phyloP scores from a whole-genome alignment of 306 rosid species.

The Abrus precatorius region DNA sequence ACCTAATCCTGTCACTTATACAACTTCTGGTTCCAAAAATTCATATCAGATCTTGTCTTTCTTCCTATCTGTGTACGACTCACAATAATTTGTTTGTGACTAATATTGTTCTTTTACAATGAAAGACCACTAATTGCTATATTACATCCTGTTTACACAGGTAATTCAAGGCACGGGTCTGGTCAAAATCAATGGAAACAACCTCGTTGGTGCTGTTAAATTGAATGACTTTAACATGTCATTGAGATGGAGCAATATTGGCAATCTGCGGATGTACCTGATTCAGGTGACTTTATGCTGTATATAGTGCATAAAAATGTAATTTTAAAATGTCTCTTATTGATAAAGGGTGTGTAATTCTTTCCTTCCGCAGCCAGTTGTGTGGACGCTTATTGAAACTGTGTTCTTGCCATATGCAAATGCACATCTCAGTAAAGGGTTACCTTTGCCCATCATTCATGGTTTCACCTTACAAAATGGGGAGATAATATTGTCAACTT shows the following conservation, averaged over 20 bases:
- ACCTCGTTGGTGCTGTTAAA: slow-evolving; percentile 69
- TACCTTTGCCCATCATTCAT: slow-evolving; percentile 81
- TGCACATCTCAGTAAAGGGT: slow-evolving; percentile 71
- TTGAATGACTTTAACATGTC: slow-evolving; percentile 76
- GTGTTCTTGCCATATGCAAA: slow-evolving; percentile 81
- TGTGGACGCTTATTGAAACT: slow-evolving; percentile 75
- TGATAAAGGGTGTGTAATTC: slow-evolving; percentile 29
- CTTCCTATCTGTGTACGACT: not conserved
- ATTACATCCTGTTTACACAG: slow-evolving; percentile 55
- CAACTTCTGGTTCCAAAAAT: not conserved
- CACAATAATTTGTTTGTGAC: slow-evolving; percentile 15
- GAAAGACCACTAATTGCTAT: slow-evolving; percentile 9
- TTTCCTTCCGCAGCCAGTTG: slow-evolving; percentile 70
- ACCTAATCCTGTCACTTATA: not conserved
- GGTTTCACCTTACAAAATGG: slow-evolving; percentile 76
- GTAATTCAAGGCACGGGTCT: slow-evolving; percentile 71
- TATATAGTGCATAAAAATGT: not conserved
- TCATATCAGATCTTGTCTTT: slow-evolving; percentile 4
- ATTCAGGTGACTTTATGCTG: slow-evolving; percentile 68
- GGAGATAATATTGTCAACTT: slow-evolving; percentile 65
- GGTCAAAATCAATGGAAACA: slow-evolving; percentile 72
- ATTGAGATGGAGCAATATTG: slow-evolving; percentile 87
- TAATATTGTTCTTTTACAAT: slow-evolving; percentile 10
- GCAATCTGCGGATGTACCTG: slow-evolving; percentile 78
- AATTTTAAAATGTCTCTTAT: not conserved